phyloP scores from a whole-genome alignment of 306 rosid species.

The Cucumis hystrix region DNA sequence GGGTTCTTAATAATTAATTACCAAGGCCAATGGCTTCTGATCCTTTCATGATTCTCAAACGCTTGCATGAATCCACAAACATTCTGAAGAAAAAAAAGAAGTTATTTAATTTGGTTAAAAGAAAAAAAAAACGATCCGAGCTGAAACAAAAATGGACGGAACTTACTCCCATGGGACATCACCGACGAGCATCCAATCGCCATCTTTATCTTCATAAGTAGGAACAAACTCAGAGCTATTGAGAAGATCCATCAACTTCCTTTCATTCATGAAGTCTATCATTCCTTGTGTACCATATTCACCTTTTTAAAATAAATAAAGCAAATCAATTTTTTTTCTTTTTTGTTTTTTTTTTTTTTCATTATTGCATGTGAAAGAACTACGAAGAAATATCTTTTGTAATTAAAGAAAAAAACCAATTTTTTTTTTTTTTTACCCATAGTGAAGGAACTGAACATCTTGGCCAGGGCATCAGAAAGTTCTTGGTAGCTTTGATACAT shows the following conservation, averaged over 20 bases:
- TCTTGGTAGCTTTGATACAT: slow-evolving; percentile 56
- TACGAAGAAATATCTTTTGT: not conserved
- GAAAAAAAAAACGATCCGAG: not conserved
- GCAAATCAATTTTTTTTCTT: not conserved
- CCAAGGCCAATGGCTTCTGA: slow-evolving; percentile 72
- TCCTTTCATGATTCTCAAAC: slow-evolving; percentile 65
- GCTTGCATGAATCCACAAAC: slow-evolving; percentile 71
- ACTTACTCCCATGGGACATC: slow-evolving; percentile 83
- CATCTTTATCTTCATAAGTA: slow-evolving; percentile 73
- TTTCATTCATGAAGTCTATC: slow-evolving; percentile 84
- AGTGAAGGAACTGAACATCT: slow-evolving; percentile 77
- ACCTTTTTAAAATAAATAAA: slow-evolving; percentile 17
- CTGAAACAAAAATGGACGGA: not conserved
- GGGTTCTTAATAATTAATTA: slow-evolving; percentile 4
- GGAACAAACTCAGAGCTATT: slow-evolving; percentile 73
- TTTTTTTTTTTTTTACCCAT: slow-evolving; percentile 21
- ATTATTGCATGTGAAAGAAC: not conserved
- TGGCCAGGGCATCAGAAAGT: slow-evolving; percentile 67
- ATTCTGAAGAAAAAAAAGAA: slow-evolving; percentile 17
- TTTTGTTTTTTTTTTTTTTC: not conserved
- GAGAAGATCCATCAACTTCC: slow-evolving; percentile 71
- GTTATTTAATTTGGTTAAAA: not conserved
- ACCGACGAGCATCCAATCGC: slow-evolving; percentile 87
- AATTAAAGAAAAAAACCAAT: not conserved
- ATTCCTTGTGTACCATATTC: slow-evolving; percentile 64